Conservation (phyloP, 345 rosid genomes). For the Moricandia moricandioides region DNA sequence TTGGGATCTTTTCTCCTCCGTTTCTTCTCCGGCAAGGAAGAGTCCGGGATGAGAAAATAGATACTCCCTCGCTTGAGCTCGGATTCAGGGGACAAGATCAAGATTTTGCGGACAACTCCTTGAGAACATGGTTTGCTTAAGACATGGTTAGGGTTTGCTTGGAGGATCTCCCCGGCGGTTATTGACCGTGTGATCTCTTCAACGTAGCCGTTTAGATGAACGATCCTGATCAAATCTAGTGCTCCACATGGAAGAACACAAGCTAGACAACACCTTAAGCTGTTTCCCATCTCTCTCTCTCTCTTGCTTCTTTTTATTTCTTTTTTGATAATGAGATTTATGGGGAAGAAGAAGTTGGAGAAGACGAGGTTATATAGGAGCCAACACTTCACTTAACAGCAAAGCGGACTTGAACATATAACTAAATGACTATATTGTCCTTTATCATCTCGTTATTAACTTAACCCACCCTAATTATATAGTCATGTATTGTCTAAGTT, state of each 20-base stretch:
- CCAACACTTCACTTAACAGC: slow-evolving; percentile 28
- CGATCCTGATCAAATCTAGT: slow-evolving; percentile 86
- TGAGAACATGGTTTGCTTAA: slow-evolving; percentile 86
- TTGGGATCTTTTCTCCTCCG: slow-evolving; percentile 24
- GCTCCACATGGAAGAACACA: slow-evolving; percentile 97
- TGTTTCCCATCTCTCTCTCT: slow-evolving; percentile 64
- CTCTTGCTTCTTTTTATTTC: neutral
- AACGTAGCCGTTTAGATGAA: slow-evolving; percentile 81
- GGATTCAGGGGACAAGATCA: slow-evolving; percentile 82
- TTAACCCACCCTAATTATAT: neutral
- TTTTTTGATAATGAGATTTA: slow-evolving; percentile 20
- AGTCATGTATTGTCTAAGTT: neutral
- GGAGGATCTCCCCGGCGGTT: slow-evolving; percentile 82
- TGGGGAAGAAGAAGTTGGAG: slow-evolving; percentile 33
- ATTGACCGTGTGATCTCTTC: slow-evolving; percentile 74
- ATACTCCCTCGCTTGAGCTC: slow-evolving; percentile 89
- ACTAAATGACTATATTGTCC: neutral
- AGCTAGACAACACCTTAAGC: slow-evolving; percentile 84
- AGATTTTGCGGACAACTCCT: slow-evolving; percentile 67
- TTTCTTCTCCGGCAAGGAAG: slow-evolving; percentile 62
- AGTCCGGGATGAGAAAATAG: slow-evolving; percentile 74
- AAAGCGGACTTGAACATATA: slow-evolving; percentile 24
- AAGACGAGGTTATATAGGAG: slow-evolving; percentile 36
- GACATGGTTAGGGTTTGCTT: slow-evolving; percentile 80
- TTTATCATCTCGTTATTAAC: neutral